Percentiles rank a stretch among this genome's conserved stretches.
Conservation (phyloP, 371 early-diverging fungal species). For the Haplosporangium sp. region DNA sequence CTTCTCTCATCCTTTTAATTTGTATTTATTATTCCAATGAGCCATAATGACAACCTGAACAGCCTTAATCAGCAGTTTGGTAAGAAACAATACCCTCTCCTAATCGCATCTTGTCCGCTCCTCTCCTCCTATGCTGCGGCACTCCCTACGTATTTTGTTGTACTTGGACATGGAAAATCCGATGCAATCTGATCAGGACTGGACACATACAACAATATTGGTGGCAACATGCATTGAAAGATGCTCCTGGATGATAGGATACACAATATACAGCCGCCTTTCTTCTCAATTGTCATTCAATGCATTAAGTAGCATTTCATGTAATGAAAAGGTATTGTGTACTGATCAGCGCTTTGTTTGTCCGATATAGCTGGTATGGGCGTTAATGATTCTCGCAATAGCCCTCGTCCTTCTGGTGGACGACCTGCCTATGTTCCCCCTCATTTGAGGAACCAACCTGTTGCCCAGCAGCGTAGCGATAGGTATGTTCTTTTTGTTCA, state of each 20-base stretch:
- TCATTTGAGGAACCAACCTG: constrained; percentile 62
- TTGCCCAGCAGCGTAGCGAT: constrained; percentile 26
- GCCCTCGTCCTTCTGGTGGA: constrained; percentile 31
- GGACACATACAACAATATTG: too few relatives aligned
- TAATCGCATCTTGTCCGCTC: not conserved
- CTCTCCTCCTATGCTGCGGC: not conserved
- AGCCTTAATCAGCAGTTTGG: constrained; percentile 77
- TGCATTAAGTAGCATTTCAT: not conserved
- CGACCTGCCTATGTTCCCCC: constrained; percentile 65
- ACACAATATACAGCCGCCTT: too few relatives aligned
- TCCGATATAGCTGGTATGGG: constrained; percentile 74
- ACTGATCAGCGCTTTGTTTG: constrained; percentile 12
- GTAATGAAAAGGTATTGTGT: not conserved
- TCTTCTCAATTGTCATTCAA: not conserved
- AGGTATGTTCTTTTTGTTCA: constrained; percentile 25
- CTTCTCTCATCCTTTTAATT: constrained; percentile 35
- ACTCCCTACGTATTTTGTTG: not conserved
- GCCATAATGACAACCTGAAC: constrained; percentile 67
- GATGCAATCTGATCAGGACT: too few relatives aligned
- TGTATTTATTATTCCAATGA: constrained; percentile 54
- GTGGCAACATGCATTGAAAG: too few relatives aligned
- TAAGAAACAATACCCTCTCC: constrained; percentile 41
- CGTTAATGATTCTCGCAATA: constrained; percentile 60
- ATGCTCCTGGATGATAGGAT: too few relatives aligned
- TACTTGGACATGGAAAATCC: not conserved